Evolutionary conservation across 108 stramenopile species (phyloP).

Genomic region (Cyclotella distinguenda): DNA sequence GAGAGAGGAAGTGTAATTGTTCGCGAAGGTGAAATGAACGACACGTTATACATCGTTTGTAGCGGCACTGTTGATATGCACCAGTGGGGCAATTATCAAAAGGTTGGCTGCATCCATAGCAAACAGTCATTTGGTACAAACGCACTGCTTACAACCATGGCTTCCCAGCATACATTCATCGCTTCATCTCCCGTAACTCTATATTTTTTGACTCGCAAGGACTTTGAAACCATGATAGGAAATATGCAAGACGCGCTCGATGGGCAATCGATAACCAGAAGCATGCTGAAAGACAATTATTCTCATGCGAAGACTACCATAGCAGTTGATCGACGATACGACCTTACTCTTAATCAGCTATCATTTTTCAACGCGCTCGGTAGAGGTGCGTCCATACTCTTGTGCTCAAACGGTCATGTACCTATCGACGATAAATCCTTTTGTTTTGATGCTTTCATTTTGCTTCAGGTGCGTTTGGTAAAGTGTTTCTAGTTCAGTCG

Average conservation of each 20-base stretch:
- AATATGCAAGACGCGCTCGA: conserved; percentile 56
- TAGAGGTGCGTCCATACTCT: too few species aligned
- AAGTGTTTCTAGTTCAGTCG: conserved; percentile 39
- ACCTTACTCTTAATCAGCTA: conserved; percentile 14
- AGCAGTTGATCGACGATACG: conserved; percentile 19
- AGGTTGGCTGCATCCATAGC: conserved; percentile 22
- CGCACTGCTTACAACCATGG: conserved; percentile 73
- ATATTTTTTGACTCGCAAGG: conserved; percentile 50
- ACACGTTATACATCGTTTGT: conserved; percentile 83
- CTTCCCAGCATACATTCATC: conserved; percentile 48
- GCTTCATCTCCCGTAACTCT: conserved; percentile 58
- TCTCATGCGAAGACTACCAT: conserved; percentile 26
- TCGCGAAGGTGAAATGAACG: conserved; percentile 84
- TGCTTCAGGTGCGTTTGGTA: conserved; percentile 42
- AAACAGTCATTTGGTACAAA: conserved; percentile 63
- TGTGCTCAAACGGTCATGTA: too few species aligned
- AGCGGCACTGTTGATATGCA: conserved; percentile 57
- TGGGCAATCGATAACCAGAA: conserved; percentile 29
- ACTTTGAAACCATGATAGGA: conserved; percentile 64
- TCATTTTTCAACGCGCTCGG: conserved; percentile 33
- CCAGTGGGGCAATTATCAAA: conserved; percentile 41
- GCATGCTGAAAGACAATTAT: not conserved
- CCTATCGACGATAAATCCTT: too few species aligned
- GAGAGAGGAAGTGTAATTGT: conserved; percentile 75
- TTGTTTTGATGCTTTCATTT: too few species aligned